These are phyloP conservation scores for Pichia sp. DNA, from an alignment of 1,139 yeast genomes.

Conservation along the genomic window DNA sequence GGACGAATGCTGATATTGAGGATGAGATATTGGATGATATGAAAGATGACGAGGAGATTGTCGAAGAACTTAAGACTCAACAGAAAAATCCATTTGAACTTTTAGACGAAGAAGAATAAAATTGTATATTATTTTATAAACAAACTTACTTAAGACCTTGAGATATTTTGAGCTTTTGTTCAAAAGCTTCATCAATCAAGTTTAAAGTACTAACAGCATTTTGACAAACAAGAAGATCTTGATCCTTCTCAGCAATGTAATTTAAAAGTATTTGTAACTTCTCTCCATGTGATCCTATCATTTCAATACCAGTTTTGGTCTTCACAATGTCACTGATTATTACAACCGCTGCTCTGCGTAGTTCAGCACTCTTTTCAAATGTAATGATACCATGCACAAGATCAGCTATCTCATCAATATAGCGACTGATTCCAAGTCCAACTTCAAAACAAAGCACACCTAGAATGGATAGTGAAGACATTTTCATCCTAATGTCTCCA, in stretches of 20 bases:
- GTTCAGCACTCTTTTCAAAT: constrained; percentile 43
- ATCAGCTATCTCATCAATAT: constrained; percentile 55
- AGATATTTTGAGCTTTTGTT: constrained; percentile 12
- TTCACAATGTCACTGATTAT: constrained; percentile 56
- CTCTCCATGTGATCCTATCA: constrained; percentile 42
- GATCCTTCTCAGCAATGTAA: constrained; percentile 42
- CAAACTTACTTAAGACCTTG: neutral
- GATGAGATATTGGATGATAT: constrained; percentile 24
- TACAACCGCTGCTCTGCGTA: constrained; percentile 73
- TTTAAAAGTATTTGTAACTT: constrained; percentile 37
- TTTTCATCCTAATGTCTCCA: constrained; percentile 56
- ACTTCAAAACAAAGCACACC: constrained; percentile 52
- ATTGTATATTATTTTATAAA: neutral
- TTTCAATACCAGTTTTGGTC: constrained; percentile 33
- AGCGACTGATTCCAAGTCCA: constrained; percentile 33
- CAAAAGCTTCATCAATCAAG: constrained; percentile 37
- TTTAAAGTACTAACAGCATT: constrained; percentile 37
- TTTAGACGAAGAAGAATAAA: constrained; percentile 43
- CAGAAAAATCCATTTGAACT: constrained; percentile 39
- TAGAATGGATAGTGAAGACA: constrained; percentile 80
- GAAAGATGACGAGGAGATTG: constrained; percentile 24
- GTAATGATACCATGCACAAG: constrained; percentile 68
- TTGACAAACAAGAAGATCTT: constrained; percentile 52
- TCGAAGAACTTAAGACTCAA: constrained; percentile 8
- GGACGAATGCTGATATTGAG: constrained; percentile 19